Evolutionary conservation across 192 early-diverging fungal species (phyloP), one percentile per base, ranked within the genome.

Genomic region (Allomyces macrogynus): DNA sequence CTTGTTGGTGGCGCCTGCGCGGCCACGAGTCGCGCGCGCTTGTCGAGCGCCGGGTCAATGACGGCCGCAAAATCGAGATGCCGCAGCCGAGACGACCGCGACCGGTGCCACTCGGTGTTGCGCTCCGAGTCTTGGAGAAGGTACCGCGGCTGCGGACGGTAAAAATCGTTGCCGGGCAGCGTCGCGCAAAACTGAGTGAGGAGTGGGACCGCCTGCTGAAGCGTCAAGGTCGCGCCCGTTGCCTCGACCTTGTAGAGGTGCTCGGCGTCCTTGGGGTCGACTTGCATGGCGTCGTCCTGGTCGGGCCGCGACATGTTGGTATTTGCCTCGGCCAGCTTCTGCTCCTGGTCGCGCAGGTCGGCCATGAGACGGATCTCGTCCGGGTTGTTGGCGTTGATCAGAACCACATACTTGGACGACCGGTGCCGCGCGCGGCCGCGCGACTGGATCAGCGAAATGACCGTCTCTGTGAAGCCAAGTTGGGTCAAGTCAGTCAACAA

Each of bases 371-470:
- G 66, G 1, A 67, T 67, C 40, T 84, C 74, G 12, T 40, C 66
- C 1, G 61, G 25, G 57, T 88, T 77, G 18, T 71, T 69, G 12
- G 67, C 60, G 63, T 86, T 72, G 22, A 84, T 81, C 78, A 96
- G 78, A 18, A 91, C 73, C 23, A 92, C 80, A 64, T 86, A 95
- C 42, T 80, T 77, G 23, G 89, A 89, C 62, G 84, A 73, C 18
- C 72, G 71, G 64, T 84, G 80, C 11, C 89, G 80, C 5, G 90
- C 92, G 18, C 93, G 78, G 16, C 91, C 91, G 26, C 90, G 82
- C n/a, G 89, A 91, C 71, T 93, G 93, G 10, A 96, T 93, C 63
- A 90, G 83, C 64, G 85, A 79, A 44, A 84, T 85, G 3, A 84
- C 71, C 0, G 87, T 86, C 16, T 77, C 75, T 62, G 86, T 85